A percentile compares a stretch with the other conserved stretches of the same genome.
These are phyloP conservation scores for Bonia amplexicaulis DNA, from an alignment of 176 grass and related monocot species.

Conservation along the genomic window DNA sequence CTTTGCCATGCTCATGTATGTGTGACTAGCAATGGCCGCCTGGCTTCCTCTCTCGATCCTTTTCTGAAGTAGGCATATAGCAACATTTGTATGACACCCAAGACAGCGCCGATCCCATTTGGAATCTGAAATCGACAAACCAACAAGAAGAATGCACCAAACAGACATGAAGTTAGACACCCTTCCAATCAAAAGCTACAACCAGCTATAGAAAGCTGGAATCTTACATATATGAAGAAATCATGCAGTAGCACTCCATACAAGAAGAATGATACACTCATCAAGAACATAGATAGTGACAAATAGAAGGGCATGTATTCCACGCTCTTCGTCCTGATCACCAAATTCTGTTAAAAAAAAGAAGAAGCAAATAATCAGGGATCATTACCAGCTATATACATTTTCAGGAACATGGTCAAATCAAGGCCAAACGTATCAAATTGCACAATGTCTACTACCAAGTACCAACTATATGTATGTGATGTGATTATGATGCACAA, in stretches of 20 bases:
- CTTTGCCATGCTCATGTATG: slow-evolving; percentile 23
- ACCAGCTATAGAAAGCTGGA: not conserved
- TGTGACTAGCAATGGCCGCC: slow-evolving; percentile 52
- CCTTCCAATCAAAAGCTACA: slow-evolving; percentile 20
- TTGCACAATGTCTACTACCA: not conserved
- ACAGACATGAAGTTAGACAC: not conserved
- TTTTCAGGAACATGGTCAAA: not conserved
- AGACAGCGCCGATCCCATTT: slow-evolving; percentile 77
- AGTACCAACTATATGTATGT: not conserved
- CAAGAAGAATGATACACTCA: slow-evolving; percentile 80
- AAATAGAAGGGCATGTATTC: slow-evolving; percentile 98
- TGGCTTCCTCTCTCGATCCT: slow-evolving; percentile 35
- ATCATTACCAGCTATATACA: not conserved
- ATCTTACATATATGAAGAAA: slow-evolving; percentile 96
- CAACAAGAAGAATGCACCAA: slow-evolving; percentile 17
- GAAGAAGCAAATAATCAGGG: not conserved
- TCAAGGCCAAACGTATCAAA: not conserved
- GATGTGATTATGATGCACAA: not conserved
- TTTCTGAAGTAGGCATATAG: slow-evolving; percentile 78
- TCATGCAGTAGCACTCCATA: slow-evolving; percentile 75
- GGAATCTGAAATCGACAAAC: slow-evolving; percentile 57
- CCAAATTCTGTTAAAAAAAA: slow-evolving; percentile 60
- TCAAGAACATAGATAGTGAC: slow-evolving; percentile 85
- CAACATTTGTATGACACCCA: slow-evolving; percentile 66
- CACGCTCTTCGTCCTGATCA: slow-evolving; percentile 80